These are phyloP conservation scores for Alternaria gaisen DNA, from an alignment of 2,329 filamentous ascomycete species.

Conservation along the genomic window DNA sequence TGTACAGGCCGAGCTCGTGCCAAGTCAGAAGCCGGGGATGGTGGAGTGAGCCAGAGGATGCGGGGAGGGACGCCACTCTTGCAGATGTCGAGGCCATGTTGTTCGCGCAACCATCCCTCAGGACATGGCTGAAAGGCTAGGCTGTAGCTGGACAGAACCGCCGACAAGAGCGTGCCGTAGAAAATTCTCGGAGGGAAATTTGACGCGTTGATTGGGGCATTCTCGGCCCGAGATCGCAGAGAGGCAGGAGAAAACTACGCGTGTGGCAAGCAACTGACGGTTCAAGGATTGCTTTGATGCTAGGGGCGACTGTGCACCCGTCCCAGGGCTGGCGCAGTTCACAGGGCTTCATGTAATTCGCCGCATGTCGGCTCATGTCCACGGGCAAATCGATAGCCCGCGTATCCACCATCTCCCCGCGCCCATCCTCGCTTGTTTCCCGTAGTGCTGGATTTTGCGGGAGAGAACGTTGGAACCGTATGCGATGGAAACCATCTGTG, in stretches of 20 bases:
- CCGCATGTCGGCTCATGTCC: neutral
- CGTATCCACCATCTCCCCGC: slow-evolving; percentile 19
- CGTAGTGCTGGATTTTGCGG: slow-evolving; percentile 7
- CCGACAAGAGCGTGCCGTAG: slow-evolving; percentile 20
- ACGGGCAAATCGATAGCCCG: slow-evolving; percentile 15
- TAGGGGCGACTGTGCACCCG: neutral
- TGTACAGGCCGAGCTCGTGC: slow-evolving; percentile 22
- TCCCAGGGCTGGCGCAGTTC: neutral
- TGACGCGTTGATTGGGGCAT: slow-evolving; percentile 14
- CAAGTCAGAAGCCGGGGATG: slow-evolving; percentile 27
- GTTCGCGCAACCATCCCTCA: slow-evolving; percentile 11
- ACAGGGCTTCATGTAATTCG: neutral
- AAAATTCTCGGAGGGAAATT: slow-evolving; percentile 4
- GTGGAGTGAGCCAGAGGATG: slow-evolving; percentile 35
- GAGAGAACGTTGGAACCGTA: slow-evolving; percentile 1
- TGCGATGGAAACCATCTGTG: slow-evolving; percentile 4
- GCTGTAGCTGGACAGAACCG: slow-evolving; percentile 28
- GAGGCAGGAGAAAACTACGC: neutral
- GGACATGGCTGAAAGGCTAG: slow-evolving; percentile 19
- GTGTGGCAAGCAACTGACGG: neutral
- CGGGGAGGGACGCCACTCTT: slow-evolving; percentile 31
- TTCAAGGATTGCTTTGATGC: neutral
- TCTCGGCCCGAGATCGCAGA: slow-evolving; percentile 25
- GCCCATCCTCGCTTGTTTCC: slow-evolving; percentile 19
- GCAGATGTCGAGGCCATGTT: slow-evolving; percentile 17